Evolutionary conservation across 1,284 basidiomycete species (phyloP).

Genomic region (Ustilago xerochloae): DNA sequence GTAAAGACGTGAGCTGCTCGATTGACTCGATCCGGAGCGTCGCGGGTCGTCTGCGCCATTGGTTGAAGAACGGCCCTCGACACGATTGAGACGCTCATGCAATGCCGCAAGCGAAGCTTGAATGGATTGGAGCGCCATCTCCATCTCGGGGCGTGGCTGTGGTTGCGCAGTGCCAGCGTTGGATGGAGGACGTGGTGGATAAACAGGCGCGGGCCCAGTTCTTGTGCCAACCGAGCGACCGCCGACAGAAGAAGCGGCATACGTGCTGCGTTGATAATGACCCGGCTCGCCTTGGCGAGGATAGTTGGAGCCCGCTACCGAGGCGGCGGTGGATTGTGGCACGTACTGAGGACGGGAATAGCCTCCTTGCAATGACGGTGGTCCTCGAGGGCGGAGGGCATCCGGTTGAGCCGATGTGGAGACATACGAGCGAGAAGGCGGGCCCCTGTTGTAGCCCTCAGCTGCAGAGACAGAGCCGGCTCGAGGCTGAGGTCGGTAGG

Average conservation of each 20-base stretch:
- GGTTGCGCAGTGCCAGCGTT: conserved; percentile 28
- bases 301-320: conserved; percentile 32
- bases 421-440: conserved; percentile 31
- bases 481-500: conserved; percentile 34
- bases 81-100: conserved; percentile 78
- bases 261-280: conserved; percentile 40
- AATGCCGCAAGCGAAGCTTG: conserved; percentile 90
- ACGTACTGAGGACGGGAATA: conserved; percentile 30
- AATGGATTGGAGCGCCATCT: conserved; percentile 76
- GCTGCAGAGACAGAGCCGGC: conserved; percentile 33
- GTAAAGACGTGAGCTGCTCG: conserved; percentile 21
- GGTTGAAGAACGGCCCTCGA: conserved; percentile 41
- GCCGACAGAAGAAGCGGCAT: conserved; percentile 59
- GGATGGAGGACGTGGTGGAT: conserved; percentile 38
- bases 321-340: conserved; percentile 35
- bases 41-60: conserved; percentile 28
- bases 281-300: conserved; percentile 27
- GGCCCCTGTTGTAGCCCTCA: conserved; percentile 26
- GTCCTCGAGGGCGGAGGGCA: conserved; percentile 22
- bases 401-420: conserved; percentile 13
- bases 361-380: conserved; percentile 28
- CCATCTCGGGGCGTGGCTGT: conserved; percentile 51
- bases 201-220: conserved; percentile 12
- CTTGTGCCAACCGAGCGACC: conserved; percentile 46
- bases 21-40: conserved; percentile 9